Evolutionary conservation across 2,329 filamentous ascomycete genomes (phyloP), one percentile per base, ranked within the genome.

Genomic region (Thermothelomyces thermophilus): DNA sequence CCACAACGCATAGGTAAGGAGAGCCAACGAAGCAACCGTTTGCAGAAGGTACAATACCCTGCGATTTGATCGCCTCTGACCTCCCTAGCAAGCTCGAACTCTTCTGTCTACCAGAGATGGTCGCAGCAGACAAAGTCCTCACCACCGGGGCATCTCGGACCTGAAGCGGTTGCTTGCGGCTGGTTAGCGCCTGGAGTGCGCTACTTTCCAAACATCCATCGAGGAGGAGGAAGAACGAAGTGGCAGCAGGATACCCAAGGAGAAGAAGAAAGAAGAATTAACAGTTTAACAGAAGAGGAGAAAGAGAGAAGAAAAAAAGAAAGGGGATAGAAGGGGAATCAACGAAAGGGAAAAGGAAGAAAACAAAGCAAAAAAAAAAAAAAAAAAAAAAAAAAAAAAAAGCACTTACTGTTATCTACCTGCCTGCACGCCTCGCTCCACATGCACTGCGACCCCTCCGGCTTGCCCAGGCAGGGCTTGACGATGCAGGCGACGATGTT

Each of bases 61-160:
- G n/a, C n/a, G n/a, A n/a, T n/a, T n/a, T n/a, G n/a, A n/a, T n/a
- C n/a, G n/a, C n/a, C n/a, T n/a, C n/a, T n/a, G n/a, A n/a, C n/a
- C n/a, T n/a, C n/a, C n/a, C n/a, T n/a, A n/a, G n/a, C n/a, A n/a
- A 26, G 5, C 24, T 26, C 24, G 9, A 26, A 26, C 5, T 26
- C 24, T 26, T 26, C 9, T 5, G 24, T 5, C 24, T 26, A 26
- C 33, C 33, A 35, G 33, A 5, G 16, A 35, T 35, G 33, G 8
- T 28, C 20, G 31, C 42, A 45, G 33, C 42, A 45, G 14, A 45
- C n/a, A 9, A 45, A 45, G 22, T 45, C 42, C 5, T 28, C n/a
- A 8, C 31, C 42, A 19, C 42, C 42, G 26, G 42, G 42, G 20
- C 42, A 45, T 19, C 24, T 6, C 31, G 41, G 31, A 35, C 11